Evolutionary conservation across 768 basidiomycete species (phyloP).

Genomic region (Leucosporidium creatinivorum): DNA sequence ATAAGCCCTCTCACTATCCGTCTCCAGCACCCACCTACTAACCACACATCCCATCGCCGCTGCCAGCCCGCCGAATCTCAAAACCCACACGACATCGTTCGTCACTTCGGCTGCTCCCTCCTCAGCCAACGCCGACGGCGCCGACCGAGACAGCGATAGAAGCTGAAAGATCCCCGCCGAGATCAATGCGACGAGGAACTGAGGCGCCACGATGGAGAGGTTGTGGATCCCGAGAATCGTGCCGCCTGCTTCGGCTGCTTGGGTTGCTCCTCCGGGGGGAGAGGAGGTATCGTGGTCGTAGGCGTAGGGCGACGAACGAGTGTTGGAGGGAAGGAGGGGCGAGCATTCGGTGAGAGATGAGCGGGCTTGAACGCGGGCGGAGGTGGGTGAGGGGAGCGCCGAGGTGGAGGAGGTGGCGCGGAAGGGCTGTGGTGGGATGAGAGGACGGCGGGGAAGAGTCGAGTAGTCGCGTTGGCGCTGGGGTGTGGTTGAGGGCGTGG

Average conservation of each 20-base stretch:
- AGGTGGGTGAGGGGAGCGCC: not conserved
- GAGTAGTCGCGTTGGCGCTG: not conserved
- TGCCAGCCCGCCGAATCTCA: constrained; percentile 45
- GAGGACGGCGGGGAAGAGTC: not conserved
- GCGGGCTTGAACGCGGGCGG: not conserved
- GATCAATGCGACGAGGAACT: constrained; percentile 46
- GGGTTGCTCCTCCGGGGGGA: not conserved
- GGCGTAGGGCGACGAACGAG: too few species aligned
- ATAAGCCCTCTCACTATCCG: constrained; percentile 26
- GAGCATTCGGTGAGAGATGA: not conserved
- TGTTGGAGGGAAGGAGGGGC: not conserved
- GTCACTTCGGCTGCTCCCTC: not conserved
- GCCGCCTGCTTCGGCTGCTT: constrained; percentile 25
- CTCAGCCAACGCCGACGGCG: constrained; percentile 15
- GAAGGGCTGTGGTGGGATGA: not conserved
- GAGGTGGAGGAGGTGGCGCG: not conserved
- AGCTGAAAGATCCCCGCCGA: constrained; percentile 45
- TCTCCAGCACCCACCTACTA: constrained; percentile 25
- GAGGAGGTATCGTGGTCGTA: too few species aligned
- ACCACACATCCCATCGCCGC: constrained; percentile 37
- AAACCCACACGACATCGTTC: constrained; percentile 45
- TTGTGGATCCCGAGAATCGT: constrained; percentile 44
- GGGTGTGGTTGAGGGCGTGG: not conserved
- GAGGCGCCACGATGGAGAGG: constrained; percentile 46
- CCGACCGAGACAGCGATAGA: constrained; percentile 1